Evolutionary conservation across 2,329 filamentous ascomycete species (phyloP), one percentile per base, ranked within the genome.

Genomic region (Cryphonectria japonica): DNA sequence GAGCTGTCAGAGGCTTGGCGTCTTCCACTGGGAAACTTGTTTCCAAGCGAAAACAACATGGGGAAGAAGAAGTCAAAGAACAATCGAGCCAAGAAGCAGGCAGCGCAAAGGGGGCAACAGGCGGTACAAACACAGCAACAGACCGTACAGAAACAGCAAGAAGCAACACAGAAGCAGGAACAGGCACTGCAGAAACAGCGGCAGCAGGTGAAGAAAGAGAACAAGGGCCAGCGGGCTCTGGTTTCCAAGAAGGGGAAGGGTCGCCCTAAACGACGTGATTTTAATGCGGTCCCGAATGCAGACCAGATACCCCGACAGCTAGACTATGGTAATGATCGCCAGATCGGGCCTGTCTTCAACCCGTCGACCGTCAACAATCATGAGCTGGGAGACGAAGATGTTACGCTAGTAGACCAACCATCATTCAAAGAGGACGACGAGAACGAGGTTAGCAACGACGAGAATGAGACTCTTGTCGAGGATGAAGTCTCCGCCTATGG

Each of bases 311-410:
- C 34, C 32, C 32, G 7, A 26, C 59, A 34, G 11, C 34, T 61
- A 3, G 34, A 61, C 34, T 61, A 61, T 39, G 59, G 59, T 19
- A 61, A 19, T 39, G 59, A 61, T 39, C 59, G 39, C 59, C 0
- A 16, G 3, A 19, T 34, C 11, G 32, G 3, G 3, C 16, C 6
- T n/a, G 34, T 22, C 6, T 71, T 69, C 63, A 66, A 71, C 9
- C 63, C 67, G 22, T 71, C 70, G 22, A 64, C 46, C 7, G 61
- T 64, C 37, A 69, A 71, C 26, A 50, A 50, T 46, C 70, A 62
- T 16, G 67, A 71, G 26, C 61, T 66, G 34, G 67, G 59, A n/a
- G 63, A 66, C 19, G 22, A 62, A 14, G 70, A 71, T 7, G 16
- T 69, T 16, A 67, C 70, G 8, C 16, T 69, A 13, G 7, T 69